Percentiles rank a stretch among this genome's conserved stretches.
phyloP scores from a whole-genome alignment of 2,329 filamentous ascomycete species.

The Fusarium gaditjirri region DNA sequence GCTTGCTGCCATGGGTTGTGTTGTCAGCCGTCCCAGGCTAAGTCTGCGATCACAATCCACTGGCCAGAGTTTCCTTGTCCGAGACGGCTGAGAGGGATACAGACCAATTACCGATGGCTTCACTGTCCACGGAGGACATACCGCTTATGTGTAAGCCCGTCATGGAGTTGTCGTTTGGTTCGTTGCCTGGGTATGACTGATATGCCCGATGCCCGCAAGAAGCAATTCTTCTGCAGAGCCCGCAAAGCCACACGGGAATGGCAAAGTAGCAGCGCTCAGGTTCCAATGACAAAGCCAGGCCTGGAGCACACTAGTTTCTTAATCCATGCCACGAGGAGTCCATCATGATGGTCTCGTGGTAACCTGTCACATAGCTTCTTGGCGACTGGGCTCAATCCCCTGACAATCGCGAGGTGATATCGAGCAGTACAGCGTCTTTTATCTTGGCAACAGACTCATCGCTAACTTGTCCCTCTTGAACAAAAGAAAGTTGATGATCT shows the following conservation, averaged over 20 bases:
- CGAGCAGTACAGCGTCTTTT: conserved; percentile 5
- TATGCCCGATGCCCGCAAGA: neutral
- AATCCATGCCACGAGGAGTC: neutral
- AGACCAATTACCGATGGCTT: fast-evolving
- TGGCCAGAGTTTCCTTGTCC: fast-evolving
- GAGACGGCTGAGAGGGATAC: neutral
- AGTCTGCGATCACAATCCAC: no score
- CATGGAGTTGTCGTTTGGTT: neutral
- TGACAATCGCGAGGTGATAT: conserved; percentile 2
- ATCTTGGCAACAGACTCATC: conserved; percentile 7
- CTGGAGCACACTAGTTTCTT: no score
- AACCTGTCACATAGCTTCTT: neutral
- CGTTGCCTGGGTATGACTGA: no score
- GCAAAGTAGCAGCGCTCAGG: neutral
- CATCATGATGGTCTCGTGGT: no score
- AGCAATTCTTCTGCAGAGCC: neutral
- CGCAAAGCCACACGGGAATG: fast-evolving
- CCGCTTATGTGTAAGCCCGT: fast-evolving
- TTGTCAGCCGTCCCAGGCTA: neutral
- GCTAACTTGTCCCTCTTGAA: neutral
- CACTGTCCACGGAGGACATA: no score
- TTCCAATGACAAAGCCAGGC: neutral
- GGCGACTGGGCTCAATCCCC: neutral
- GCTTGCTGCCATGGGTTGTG: neutral
- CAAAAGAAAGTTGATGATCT: neutral